Evolutionary conservation across 2,329 filamentous ascomycete genomes (phyloP).

Genomic region (Iodosphaeria phyllophila): DNA sequence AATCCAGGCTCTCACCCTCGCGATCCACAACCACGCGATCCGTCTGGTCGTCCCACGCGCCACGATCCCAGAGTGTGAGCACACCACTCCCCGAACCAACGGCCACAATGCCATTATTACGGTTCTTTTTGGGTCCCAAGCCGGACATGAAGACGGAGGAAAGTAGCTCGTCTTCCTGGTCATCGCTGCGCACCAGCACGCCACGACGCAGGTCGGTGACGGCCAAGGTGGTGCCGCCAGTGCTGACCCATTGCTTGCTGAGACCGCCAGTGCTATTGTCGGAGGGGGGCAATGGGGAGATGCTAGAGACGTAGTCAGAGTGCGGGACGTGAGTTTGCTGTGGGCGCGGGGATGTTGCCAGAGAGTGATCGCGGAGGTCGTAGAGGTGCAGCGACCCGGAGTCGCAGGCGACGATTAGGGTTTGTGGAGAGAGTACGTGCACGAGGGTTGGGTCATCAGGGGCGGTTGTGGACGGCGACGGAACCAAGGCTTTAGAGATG

Average conservation of each 20-base stretch:
- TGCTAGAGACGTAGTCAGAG: slow-evolving; percentile 78
- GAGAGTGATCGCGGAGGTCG: slow-evolving; percentile 50
- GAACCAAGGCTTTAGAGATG: slow-evolving; percentile 65
- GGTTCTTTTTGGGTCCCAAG: slow-evolving; percentile 44
- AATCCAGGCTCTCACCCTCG: slow-evolving; percentile 64
- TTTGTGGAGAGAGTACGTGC: slow-evolving; percentile 71
- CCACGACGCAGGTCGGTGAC: slow-evolving; percentile 78
- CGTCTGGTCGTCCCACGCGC: slow-evolving; percentile 88
- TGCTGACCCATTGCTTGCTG: slow-evolving; percentile 88
- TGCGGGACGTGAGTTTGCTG: slow-evolving; percentile 73
- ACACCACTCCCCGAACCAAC: slow-evolving; percentile 63
- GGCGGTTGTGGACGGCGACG: slow-evolving; percentile 26
- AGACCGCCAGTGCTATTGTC: slow-evolving; percentile 71
- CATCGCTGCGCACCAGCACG: slow-evolving; percentile 74
- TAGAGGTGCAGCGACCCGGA: slow-evolving; percentile 76
- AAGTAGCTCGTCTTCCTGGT: slow-evolving; percentile 88
- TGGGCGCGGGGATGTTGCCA: slow-evolving; percentile 42
- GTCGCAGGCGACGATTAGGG: slow-evolving; percentile 76
- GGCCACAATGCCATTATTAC: slow-evolving; percentile 57
- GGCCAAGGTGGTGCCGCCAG: slow-evolving; percentile 76
- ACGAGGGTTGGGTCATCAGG: slow-evolving; percentile 64
- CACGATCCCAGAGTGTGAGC: slow-evolving; percentile 83
- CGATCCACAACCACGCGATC: slow-evolving; percentile 65
- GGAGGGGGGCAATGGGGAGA: slow-evolving; percentile 66
- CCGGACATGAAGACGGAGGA: slow-evolving; percentile 63